A percentile compares a stretch with the other conserved stretches of the same genome.
phyloP scores from a whole-genome alignment of 2,329 filamentous ascomycete species.

The Trichophyton mentagrophytes region DNA sequence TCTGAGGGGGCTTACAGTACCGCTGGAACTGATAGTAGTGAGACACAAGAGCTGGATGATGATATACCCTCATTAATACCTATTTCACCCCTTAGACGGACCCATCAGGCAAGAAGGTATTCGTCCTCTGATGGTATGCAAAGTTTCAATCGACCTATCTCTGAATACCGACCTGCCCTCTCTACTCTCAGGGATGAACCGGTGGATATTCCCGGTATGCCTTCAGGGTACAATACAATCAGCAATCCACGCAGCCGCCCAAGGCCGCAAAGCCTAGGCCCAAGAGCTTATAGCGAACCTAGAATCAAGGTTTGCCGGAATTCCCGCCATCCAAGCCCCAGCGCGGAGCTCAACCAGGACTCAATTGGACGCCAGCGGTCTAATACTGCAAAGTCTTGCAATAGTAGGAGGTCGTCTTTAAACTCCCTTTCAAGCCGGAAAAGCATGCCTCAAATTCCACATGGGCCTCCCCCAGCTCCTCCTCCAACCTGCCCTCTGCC shows the following conservation, averaged over 20 bases:
- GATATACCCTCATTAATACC: not conserved
- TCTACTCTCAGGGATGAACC: conserved; percentile 4
- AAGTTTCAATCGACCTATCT: not conserved
- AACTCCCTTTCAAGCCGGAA: conserved; percentile 11
- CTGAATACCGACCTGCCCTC: conserved; percentile 5
- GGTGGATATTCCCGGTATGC: not conserved
- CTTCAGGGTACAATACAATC: not conserved
- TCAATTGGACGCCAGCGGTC: not conserved
- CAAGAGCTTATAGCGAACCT: not conserved
- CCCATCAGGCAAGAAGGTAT: conserved; percentile 6
- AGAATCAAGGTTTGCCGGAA: not conserved
- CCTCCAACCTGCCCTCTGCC: conserved; percentile 20
- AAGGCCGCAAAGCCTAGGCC: not conserved
- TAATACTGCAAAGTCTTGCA: not conserved
- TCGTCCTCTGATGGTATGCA: conserved; percentile 7
- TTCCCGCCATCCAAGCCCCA: not conserved
- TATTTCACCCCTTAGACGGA: not conserved
- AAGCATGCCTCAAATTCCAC: conserved; percentile 15
- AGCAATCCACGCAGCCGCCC: not conserved
- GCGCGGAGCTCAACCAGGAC: not conserved
- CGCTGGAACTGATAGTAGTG: not conserved
- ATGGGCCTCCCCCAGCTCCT: conserved; percentile 18
- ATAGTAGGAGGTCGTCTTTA: not conserved
- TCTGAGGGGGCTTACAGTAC: not conserved
- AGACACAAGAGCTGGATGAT: not conserved